These are phyloP conservation scores for Phytophthora citrophthora DNA, from an alignment of 352 stramenopile species.

Conservation along the genomic window DNA sequence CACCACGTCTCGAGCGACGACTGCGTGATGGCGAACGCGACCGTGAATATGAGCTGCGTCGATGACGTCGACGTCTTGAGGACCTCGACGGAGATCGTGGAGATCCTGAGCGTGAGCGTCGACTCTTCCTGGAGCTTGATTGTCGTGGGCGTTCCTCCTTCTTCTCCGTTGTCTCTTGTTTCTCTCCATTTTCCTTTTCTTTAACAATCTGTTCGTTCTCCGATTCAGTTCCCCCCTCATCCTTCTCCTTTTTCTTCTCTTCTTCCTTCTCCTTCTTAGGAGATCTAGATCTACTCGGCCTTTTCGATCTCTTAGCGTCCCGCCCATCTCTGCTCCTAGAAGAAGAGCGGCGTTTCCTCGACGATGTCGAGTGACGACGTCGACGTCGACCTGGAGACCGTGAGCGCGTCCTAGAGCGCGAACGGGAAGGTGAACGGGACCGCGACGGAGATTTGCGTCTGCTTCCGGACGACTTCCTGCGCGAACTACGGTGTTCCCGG, in stretches of 20 bases:
- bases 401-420: conserved; percentile 31
- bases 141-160: conserved; percentile 17
- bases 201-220: conserved; percentile 26
- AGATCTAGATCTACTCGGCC: conserved; percentile 28
- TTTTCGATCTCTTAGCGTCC: conserved; percentile 31
- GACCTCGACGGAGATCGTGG: conserved; percentile 58
- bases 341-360: conserved; percentile 34
- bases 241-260: conserved; percentile 14
- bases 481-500: conserved; percentile 42
- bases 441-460: conserved; percentile 45
- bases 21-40: conserved; percentile 57
- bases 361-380: conserved; percentile 35
- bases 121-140: conserved; percentile 47
- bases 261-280: conserved; percentile 22
- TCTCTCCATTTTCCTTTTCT: conserved; percentile 18
- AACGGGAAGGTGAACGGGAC: conserved; percentile 50
- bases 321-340: conserved; percentile 8
- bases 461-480: conserved; percentile 38
- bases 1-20: conserved; percentile 38
- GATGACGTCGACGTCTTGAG: conserved; percentile 53
- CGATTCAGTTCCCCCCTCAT: conserved; percentile 8
- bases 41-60: conserved; percentile 44
- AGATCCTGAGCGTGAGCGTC: conserved; percentile 62
- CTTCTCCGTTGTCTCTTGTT: conserved; percentile 19
- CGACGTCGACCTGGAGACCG: conserved; percentile 26